Base-by-base conservation (phyloP, 2,329 filamentous ascomycete species). In the Chaetomiaceae sp. region DNA sequence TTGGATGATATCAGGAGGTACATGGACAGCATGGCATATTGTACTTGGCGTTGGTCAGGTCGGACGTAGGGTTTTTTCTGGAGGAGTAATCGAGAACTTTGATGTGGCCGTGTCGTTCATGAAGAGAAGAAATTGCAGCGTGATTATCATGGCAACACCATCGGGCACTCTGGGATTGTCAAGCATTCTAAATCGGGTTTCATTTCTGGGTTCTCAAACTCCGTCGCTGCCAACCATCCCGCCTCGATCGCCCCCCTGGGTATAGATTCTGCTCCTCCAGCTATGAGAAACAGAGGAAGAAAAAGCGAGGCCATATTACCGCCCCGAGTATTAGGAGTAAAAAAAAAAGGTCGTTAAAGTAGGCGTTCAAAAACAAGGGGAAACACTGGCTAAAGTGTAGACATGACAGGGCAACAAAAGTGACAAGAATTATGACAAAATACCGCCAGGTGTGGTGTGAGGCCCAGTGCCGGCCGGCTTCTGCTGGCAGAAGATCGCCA, bases 181-280 rank as follows among this genome's bases (percentile, higher is more conserved):
- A n/a, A n/a, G n/a, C n/a, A n/a, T 14, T 20, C 19, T 21, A 6
- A 3, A 44, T 10, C 14, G 14, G 3, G 20, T 25, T 38, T 44
- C 39, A 39, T 44, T 50, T 25, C 37, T 40, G 17, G 17, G 21
- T 42, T 38, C 34, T 45, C 35, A 38, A 51, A 44, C 20, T 25
- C 30, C 34, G 17, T 38, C 53, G 41, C 41, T 51, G 25, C 46
- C 46, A 42, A 44, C n/a, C n/a, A n/a, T 42, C 23, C 39, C 34
- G 23, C 44, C 35, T 9, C 25, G 30, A 23, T 39, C 21, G 17
- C 42, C 7, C 41, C 43, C 41, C 44, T 42, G 53, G 53, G 53
- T 55, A 55, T 55, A 51, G 41, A 49, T 42, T 39, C 44, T 44
- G 41, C 44, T 51, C 48, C 35, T 51, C 35, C 44, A 20, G 30